A percentile compares a stretch with the other conserved stretches of the same genome.
Evolutionary conservation across 148 eudicot genomes (phyloP).

Genomic region (Drosera capensis): DNA sequence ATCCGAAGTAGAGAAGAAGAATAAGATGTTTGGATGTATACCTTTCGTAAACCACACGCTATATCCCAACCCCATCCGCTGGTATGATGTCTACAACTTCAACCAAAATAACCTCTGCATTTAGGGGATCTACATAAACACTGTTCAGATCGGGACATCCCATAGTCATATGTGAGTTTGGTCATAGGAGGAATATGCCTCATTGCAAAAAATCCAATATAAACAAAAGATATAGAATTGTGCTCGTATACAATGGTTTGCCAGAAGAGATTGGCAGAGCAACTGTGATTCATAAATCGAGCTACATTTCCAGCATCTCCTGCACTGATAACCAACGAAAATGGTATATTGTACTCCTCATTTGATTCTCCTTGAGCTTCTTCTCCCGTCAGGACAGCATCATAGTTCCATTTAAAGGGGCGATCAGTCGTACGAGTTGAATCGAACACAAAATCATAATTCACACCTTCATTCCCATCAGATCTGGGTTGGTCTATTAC

Average conservation of each 20-base stretch:
- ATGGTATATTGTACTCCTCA: conserved; percentile 6
- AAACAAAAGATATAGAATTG: conserved; percentile 36
- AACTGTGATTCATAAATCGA: conserved; percentile 18
- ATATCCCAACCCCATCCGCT: too few relatives aligned
- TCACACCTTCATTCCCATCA: neutral
- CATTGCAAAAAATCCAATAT: conserved; percentile 74
- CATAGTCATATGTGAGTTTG: conserved; percentile 83
- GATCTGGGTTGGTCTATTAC: neutral
- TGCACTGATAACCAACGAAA: conserved; percentile 8
- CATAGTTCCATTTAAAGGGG: conserved; percentile 7
- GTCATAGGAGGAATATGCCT: conserved; percentile 81
- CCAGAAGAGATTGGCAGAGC: conserved; percentile 45
- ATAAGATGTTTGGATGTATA: too few relatives aligned
- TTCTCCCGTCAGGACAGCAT: conserved; percentile 1
- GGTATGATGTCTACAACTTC: too few relatives aligned
- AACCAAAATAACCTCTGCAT: conserved; percentile 79
- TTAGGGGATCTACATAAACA: conserved; percentile 64
- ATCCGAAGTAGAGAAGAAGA: too few relatives aligned
- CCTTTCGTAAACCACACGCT: too few relatives aligned
- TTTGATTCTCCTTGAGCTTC: conserved; percentile 2
- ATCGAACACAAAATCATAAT: conserved; percentile 8
- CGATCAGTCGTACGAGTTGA: conserved; percentile 1
- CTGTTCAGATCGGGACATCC: conserved; percentile 37
- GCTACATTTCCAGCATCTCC: conserved; percentile 12
- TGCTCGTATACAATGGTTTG: conserved; percentile 57